A percentile compares a stretch with the other conserved stretches of the same genome.
Evolutionary conservation across 805 yeast species (phyloP).

Genomic region (Osmozyma mogii): DNA sequence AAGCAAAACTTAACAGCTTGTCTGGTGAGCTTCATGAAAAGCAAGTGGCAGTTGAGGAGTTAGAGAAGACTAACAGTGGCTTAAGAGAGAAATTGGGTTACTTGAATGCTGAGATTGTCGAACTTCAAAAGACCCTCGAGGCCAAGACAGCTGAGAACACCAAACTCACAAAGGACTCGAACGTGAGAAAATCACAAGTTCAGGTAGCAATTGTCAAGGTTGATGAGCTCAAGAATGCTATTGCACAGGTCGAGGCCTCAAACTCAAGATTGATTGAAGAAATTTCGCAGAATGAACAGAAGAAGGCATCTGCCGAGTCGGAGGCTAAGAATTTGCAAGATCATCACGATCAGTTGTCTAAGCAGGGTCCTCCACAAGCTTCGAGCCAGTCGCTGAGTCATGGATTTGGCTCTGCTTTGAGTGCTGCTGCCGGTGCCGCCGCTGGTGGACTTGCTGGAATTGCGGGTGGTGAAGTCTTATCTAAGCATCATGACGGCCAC

Average conservation of each 20-base stretch:
- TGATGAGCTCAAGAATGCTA: slow-evolving; percentile 26
- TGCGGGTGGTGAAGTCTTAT: no score
- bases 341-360: slow-evolving; percentile 1
- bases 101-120: slow-evolving; percentile 59
- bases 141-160: slow-evolving; percentile 45
- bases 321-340: slow-evolving; percentile 5
- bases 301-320: slow-evolving; percentile 5
- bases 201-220: slow-evolving; percentile 49
- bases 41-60: slow-evolving; percentile 51
- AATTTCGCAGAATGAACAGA: slow-evolving; percentile 11
- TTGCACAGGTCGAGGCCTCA: slow-evolving; percentile 19
- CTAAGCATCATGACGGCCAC: no score
- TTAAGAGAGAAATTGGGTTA: slow-evolving; percentile 62
- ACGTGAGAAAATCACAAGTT: slow-evolving; percentile 64
- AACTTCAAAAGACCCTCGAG: slow-evolving; percentile 49
- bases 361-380: no score
- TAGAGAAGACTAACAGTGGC: slow-evolving; percentile 59
- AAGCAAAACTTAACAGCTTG: slow-evolving; percentile 68
- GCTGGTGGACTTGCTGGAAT: no score
- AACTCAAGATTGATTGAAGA: slow-evolving; percentile 19
- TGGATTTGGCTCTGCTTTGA: no score
- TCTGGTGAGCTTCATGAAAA: slow-evolving; percentile 56
- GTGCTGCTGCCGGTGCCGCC: no score
- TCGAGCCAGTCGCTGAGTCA: no score
- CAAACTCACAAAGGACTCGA: slow-evolving; percentile 53